Percentiles rank a stretch among this genome's conserved stretches.
These are phyloP conservation scores for Epichloe uncinata DNA, from an alignment of 2,329 filamentous ascomycete genomes.

Conservation along the genomic window DNA sequence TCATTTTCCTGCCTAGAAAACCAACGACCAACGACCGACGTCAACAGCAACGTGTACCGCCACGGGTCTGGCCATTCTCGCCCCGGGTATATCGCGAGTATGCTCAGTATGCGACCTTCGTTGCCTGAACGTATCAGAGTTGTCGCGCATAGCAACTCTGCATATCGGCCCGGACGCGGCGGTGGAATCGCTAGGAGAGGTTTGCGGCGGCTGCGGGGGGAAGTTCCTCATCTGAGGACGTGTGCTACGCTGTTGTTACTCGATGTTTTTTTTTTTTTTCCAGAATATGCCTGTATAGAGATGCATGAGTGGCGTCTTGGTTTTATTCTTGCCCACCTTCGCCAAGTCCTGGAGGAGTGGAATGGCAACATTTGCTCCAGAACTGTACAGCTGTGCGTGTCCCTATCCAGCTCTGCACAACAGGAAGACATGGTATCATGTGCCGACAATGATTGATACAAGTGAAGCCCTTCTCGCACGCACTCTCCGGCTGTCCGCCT, in stretches of 20 bases:
- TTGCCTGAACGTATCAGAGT: conserved; percentile 31
- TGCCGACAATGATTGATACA: too few species aligned
- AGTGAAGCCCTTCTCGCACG: too few species aligned
- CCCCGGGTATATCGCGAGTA: conserved; percentile 37
- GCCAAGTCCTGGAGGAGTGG: not conserved
- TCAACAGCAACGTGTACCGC: conserved; percentile 37
- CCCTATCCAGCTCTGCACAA: too few species aligned
- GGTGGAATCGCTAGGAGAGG: conserved; percentile 20
- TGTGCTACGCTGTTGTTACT: too few species aligned
- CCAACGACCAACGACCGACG: too few species aligned
- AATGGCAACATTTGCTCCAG: too few species aligned
- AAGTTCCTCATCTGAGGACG: conserved; percentile 23
- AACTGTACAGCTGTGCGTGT: too few species aligned
- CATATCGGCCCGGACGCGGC: conserved; percentile 16
- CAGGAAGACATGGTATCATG: too few species aligned
- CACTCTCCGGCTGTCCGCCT: too few species aligned
- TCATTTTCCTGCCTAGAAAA: not conserved
- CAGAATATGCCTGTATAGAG: too few species aligned
- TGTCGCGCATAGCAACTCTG: conserved; percentile 21
- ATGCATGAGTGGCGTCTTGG: too few species aligned
- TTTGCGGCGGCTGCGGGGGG: conserved; percentile 28
- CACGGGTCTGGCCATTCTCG: conserved; percentile 40
- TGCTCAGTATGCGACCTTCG: conserved; percentile 42
- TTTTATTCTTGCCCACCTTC: not conserved
- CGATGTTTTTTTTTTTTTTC: not conserved